Base-by-base conservation (phyloP, 805 yeast genomes). In the Alloascoidea hylecoeti region DNA sequence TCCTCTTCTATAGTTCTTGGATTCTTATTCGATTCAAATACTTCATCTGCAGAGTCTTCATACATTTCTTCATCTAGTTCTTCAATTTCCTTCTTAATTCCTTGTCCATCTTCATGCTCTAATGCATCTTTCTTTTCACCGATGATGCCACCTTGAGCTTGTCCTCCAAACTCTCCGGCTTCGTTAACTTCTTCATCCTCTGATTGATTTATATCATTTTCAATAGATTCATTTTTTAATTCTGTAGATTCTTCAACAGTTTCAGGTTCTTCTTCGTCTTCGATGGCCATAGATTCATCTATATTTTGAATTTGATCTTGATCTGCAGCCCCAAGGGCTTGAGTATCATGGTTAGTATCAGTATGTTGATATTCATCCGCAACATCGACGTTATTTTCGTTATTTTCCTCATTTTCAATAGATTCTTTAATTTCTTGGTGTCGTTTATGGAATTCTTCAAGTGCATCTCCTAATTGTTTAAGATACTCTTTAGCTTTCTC, bases 401-500 rank as follows among this genome's bases (percentile, higher is more conserved):
- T 60, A 35, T 68, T 62, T 33, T 73, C 74, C 38, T 70, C 72
- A 17, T 58, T 59, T 23, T 62, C 58, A 2, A 69, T 58, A 5
- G 82, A 73, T 45, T 83, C 88, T 46, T 77, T 66, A 43, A 92
- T 89, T 48, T 86, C 96, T 54, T 83, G 85, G 30, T 23, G 9
- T 48, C 95, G 79, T 52, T 84, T 80, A 53, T 89, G 94, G 60
- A 81, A 89, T 51, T 88, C 95, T 48, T 89, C 83, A 60, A 88
- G 54, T 1, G 95, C 73, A 56, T 88, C 96, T 38, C 98, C 97
- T 12, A 92, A 66, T 52, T 86, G 86, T 53, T 82, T 82, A 57
- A 89, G 63, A 0, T 94, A 75, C 48, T 85, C 86, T 41, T 70
- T 68, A 33, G 83, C 85, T 48, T 69, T 68, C 38, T 79, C 78